Base-by-base conservation (phyloP, 495 filamentous ascomycete species). In the Daldinia decipiens region DNA sequence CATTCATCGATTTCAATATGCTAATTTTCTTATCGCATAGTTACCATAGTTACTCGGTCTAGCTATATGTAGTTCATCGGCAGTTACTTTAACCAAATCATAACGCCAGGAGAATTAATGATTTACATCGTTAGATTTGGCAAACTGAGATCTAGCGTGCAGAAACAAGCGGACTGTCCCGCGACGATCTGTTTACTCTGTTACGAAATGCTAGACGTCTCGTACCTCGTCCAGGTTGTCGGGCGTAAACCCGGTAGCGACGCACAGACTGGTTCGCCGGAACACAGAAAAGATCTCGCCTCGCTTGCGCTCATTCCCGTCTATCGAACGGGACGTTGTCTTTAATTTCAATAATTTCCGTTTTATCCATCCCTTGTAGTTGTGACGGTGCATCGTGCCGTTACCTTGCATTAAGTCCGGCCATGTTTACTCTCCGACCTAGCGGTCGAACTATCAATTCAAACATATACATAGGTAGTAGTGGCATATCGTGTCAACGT, bases 201-300 rank as follows among this genome's bases (percentile, higher is more conserved):
- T 47, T 12, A 21, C 19, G 8, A 47, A 47, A 24, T 47, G 15
- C 54, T 26, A 45, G n/a, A 60, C 50, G 34, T 53, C 45, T 63
- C 38, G 5, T 54, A 43, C 21, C 26, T 71, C 21, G 21, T 24
- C 63, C 55, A 47, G 51, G 52, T 62, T 62, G 39, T 63, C 45
- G 21, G 21, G 21, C 21, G 19, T 63, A 21, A 17, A 26, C 3
- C 45, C 62, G 69, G 69, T 73, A 59, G 60, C 50, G 62, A 56
- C 47, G 70, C 70, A 69, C 70, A 73, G 70, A 66, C 65, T 65
- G 19, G 70, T 72, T 72, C 70, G 51, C 56, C 60, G 54, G 65
- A 64, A 65, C 21, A 68, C 5, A 72, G 38, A 59, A 51, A 34
- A 68, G 65, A 72, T 72, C 70, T 68, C 65, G 56, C 55, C 65